Conservation (phyloP, 345 rosid genomes). For the Bruguiera gymnorhiza region DNA sequence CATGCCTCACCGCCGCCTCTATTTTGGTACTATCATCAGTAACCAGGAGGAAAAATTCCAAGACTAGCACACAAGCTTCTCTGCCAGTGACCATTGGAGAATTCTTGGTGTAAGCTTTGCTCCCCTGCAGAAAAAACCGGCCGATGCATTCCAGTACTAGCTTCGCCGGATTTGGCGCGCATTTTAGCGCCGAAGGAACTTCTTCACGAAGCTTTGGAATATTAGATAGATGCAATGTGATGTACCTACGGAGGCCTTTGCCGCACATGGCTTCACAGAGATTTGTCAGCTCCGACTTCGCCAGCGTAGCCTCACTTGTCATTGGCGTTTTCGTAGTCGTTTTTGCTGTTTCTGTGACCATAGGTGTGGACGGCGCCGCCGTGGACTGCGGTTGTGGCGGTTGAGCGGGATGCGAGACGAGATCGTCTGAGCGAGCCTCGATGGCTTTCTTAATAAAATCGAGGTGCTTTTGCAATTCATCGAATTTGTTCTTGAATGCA, state of each 20-base stretch:
- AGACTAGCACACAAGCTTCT: slow-evolving; percentile 45
- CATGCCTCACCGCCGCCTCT: slow-evolving; percentile 26
- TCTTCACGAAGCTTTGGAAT: slow-evolving; percentile 42
- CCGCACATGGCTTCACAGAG: slow-evolving; percentile 48
- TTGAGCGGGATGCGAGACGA: background rate
- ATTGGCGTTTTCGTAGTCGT: background rate
- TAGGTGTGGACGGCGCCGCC: background rate
- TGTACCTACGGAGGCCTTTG: slow-evolving; percentile 51
- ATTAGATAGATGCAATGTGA: slow-evolving; percentile 34
- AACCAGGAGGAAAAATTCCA: slow-evolving; percentile 53
- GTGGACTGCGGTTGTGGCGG: background rate
- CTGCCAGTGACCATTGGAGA: slow-evolving; percentile 51
- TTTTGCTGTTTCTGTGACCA: slow-evolving; percentile 3
- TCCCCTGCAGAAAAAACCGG: slow-evolving; percentile 56
- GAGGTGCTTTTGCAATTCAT: slow-evolving; percentile 52
- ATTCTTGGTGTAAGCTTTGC: slow-evolving; percentile 42
- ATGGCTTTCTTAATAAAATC: slow-evolving; percentile 42
- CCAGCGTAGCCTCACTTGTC: background rate
- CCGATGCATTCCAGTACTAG: slow-evolving; percentile 73
- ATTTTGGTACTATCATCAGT: slow-evolving; percentile 8
- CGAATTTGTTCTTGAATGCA: slow-evolving; percentile 42
- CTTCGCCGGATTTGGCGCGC: slow-evolving; percentile 53
- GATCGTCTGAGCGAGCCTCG: slow-evolving; percentile 31
- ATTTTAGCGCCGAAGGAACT: slow-evolving; percentile 50
- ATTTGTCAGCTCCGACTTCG: slow-evolving; percentile 29